A percentile compares a stretch with the other conserved stretches of the same genome.
Evolutionary conservation across 148 eudicot species (phyloP).

Genomic region (Cornus kousa): DNA sequence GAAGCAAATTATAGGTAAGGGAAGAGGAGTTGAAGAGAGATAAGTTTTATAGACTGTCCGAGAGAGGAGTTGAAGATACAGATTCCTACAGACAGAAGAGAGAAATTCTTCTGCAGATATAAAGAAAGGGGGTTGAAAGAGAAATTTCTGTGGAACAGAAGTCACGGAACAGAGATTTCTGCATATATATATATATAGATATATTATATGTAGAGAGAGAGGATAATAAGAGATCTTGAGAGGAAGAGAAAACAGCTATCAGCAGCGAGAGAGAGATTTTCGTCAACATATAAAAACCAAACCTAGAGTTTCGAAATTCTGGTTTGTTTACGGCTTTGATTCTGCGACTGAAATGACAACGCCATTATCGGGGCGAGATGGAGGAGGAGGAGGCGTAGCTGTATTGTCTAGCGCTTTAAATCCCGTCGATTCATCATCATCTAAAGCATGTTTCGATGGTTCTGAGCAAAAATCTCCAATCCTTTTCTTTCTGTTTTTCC

Average conservation of each 20-base stretch:
- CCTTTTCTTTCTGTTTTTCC: conserved; percentile 77
- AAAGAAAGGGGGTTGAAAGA: neutral
- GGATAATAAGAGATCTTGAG: neutral
- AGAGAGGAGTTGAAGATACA: neutral
- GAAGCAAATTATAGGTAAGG: neutral
- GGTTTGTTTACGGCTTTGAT: neutral
- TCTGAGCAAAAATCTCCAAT: conserved; percentile 61
- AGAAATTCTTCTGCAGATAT: neutral
- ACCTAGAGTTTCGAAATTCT: neutral
- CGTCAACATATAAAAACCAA: neutral
- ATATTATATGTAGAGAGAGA: no score
- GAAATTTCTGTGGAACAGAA: no score
- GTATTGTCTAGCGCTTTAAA: conserved; percentile 56
- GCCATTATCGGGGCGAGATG: conserved; percentile 59
- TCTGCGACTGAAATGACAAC: conserved; percentile 55
- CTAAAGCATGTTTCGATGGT: conserved; percentile 2
- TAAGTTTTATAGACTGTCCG: neutral
- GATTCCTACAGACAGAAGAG: neutral
- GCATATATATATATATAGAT: neutral
- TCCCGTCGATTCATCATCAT: conserved; percentile 43
- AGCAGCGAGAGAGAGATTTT: neutral
- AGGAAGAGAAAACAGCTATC: neutral
- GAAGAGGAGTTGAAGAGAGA: neutral
- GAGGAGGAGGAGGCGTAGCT: conserved; percentile 59
- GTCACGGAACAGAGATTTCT: neutral